Conservation (phyloP, 2,329 filamentous ascomycete genomes). For the Alternaria triticina region DNA sequence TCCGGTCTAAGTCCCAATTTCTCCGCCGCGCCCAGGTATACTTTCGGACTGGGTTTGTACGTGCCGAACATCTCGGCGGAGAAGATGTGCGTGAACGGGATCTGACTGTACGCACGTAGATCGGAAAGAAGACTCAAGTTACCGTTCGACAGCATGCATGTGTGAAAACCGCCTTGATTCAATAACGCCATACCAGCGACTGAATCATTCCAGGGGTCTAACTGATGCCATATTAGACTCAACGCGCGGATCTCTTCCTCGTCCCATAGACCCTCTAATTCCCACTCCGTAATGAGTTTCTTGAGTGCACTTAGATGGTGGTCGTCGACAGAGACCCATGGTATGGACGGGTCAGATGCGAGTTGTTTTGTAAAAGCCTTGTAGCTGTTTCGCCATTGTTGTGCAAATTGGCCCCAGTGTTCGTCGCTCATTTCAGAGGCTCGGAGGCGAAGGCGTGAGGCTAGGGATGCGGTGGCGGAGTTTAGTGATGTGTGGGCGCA, state of each 20-base stretch:
- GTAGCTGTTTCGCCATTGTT: constrained; percentile 74
- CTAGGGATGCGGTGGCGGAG: constrained; percentile 53
- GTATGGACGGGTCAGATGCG: constrained; percentile 50
- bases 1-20: constrained; percentile 62
- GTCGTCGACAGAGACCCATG: constrained; percentile 74
- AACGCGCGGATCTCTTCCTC: constrained; percentile 46
- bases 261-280: constrained; percentile 65
- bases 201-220: constrained; percentile 73
- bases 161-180: constrained; percentile 58
- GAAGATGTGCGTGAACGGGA: constrained; percentile 68
- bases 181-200: constrained; percentile 64
- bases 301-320: constrained; percentile 71
- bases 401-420: constrained; percentile 70
- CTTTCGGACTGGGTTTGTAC: constrained; percentile 74
- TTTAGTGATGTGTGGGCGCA: constrained; percentile 58
- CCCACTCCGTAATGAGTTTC: constrained; percentile 63
- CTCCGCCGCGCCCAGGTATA: constrained; percentile 72
- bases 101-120: constrained; percentile 62
- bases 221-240: constrained; percentile 73
- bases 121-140: constrained; percentile 71
- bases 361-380: constrained; percentile 64
- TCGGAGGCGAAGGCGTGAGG: constrained; percentile 56
- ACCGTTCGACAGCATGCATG: constrained; percentile 76
- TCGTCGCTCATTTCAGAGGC: constrained; percentile 59
- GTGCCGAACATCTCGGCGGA: constrained; percentile 73